Base-by-base conservation (phyloP, 2,329 filamentous ascomycete species). In the Ophiostoma tasmaniense region DNA sequence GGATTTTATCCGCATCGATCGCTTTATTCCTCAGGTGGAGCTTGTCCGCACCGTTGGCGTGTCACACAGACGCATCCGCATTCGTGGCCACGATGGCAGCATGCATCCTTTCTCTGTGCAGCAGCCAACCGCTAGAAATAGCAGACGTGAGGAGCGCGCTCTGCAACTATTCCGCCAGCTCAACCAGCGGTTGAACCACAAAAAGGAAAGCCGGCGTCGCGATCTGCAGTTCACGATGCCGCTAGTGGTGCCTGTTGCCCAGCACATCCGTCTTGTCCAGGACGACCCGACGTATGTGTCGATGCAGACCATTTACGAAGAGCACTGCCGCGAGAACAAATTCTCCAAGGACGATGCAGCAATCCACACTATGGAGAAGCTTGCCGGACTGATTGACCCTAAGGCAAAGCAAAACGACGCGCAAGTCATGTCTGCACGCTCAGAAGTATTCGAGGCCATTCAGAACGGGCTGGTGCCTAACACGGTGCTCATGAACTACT, bases 21-120 rank as follows among this genome's bases (percentile, higher is more conserved):
- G 94, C 30, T 99, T 99, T 86, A 80, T 99, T 74, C 93, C 96
- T 11, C 91, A 95, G 73, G 93, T 99, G 25, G 94, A 99, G 74
- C 84, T 98, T 67, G 91, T 99, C 59, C 89, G 95, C 68, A 92
- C 90, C 11, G 92, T 96, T 74, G 93, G 93, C 68, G 90, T 93
- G 37, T 98, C 94, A 66, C 94, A 98, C 79, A 88, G 95, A 39
- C 87, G 96, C 64, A 85, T 99, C 74, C 97, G 93, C 81, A 98
- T 99, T 77, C 91, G 96, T 73, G 96, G 95, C 20, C 94, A 98
- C 76, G 96, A 99, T 79, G 95, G 96, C 73, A 98, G 93, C 76
- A 83, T 97, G n/a, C 95, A 99, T 82, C 87, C 92, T 8, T 99
- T 97, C 80, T 93, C 93, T 2, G 92, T 99, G 45, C 96, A 99